Conservation (phyloP, 352 stramenopile genomes). For the Pythium guiyangense region DNA sequence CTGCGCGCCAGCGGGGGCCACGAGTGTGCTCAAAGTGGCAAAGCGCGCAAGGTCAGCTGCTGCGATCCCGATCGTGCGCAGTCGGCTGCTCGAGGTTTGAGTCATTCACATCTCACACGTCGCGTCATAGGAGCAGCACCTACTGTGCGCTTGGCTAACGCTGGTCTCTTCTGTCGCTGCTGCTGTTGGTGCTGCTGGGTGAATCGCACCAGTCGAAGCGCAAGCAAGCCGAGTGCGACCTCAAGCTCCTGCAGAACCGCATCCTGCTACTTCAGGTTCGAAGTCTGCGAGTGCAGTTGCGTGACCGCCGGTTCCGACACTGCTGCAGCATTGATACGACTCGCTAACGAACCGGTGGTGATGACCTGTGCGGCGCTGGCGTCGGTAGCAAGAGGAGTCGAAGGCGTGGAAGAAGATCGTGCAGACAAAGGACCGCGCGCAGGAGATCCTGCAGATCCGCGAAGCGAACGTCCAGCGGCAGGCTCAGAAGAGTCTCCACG, state of each 20-base stretch:
- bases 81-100: conserved; percentile 42
- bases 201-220: conserved; percentile 37
- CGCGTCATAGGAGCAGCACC: neutral
- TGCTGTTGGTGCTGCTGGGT: neutral
- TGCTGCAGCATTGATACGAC: neutral
- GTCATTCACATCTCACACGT: neutral
- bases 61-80: conserved; percentile 45
- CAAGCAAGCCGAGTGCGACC: conserved; percentile 71
- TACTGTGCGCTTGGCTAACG: neutral
- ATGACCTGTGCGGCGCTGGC: too few relatives aligned
- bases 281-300: neutral
- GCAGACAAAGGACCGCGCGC: conserved; percentile 65
- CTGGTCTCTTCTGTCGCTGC: neutral
- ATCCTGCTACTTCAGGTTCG: conserved; percentile 58
- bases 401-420: conserved; percentile 81
- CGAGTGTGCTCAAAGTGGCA: conserved; percentile 10
- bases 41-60: conserved; percentile 36
- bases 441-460: conserved; percentile 65
- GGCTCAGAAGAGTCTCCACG: conserved; percentile 38
- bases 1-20: neutral
- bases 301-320: neutral
- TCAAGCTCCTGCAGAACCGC: conserved; percentile 70
- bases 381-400: conserved; percentile 53
- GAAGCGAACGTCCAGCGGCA: conserved; percentile 42
- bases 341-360: neutral